Base-by-base conservation (phyloP, 805 yeast species). In the Saccharomycopsis fibuligera region DNA sequence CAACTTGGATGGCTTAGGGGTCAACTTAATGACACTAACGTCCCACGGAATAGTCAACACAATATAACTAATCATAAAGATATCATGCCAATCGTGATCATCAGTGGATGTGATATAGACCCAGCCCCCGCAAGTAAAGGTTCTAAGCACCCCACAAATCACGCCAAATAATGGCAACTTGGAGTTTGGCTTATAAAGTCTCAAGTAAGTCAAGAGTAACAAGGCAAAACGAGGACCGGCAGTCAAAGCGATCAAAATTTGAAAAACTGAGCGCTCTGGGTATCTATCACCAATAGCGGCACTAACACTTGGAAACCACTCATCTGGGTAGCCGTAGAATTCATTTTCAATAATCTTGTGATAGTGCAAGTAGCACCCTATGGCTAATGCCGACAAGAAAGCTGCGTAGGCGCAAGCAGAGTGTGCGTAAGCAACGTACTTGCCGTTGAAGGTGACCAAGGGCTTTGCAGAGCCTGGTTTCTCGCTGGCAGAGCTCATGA, bases 101-200 rank as follows among this genome's bases (percentile, higher is more conserved):
- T 93, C 99, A 1, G 97, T 88, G 5, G 96, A 86, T 1, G 99
- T 93, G 54, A 93, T 85, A 62, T 93, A 93, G 5, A 95, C 96
- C 97, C 98, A 93, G 10, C 98, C 98, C 61, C 99, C 99, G 61
- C 98, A 93, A 1, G 96, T 83, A 48, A 93, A 76, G 0, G 99
- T 93, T 65, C 99, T 79, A n/a, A 86, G 47, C 2, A 86, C 51
- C n/a, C 99, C 99, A 3, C 78, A 60, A 2, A 76, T 41, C n/a
- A 81, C 52, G 37, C 74, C 74, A 53, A 71, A 54, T 55, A 65
- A 61, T 47, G 59, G 51, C 47, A 68, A 51, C 50, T 63, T 55
- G 0, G 73, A 64, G 42, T 65, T 55, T 12, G 60, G 54, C 48
- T 56, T 67, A 65, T 66, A 66, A 53, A 72, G 64, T 54, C 78